phyloP scores from a whole-genome alignment of 805 yeast species.

The Starmera quercuum region DNA sequence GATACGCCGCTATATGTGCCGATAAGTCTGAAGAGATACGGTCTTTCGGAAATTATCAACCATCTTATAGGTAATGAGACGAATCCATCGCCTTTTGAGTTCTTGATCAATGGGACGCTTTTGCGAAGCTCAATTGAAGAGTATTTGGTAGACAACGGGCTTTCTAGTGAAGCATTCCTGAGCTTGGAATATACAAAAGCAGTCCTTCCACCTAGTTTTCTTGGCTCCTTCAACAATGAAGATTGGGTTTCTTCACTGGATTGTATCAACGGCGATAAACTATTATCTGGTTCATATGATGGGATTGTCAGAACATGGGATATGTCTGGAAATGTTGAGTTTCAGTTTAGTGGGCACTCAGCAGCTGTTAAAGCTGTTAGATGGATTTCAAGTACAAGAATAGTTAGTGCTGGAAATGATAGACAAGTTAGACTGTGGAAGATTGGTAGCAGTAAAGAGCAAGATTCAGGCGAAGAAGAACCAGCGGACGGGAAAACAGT shows the following conservation, averaged over 20 bases:
- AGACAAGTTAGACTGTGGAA: constrained; percentile 87
- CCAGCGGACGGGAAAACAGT: constrained; percentile 65
- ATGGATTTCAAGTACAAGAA: constrained; percentile 68
- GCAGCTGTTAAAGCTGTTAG: constrained; percentile 79
- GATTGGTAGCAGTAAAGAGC: constrained; percentile 35
- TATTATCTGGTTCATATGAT: constrained; percentile 87
- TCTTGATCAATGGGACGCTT: constrained; percentile 77
- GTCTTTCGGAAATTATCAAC: constrained; percentile 91
- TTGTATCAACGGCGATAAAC: constrained; percentile 33
- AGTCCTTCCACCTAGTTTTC: constrained; percentile 86
- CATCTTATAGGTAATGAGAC: constrained; percentile 59
- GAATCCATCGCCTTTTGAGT: constrained; percentile 80
- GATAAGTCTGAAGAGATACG: constrained; percentile 76
- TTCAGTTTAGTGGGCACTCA: constrained; percentile 81
- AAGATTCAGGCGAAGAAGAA: constrained; percentile 37
- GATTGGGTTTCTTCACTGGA: constrained; percentile 86
- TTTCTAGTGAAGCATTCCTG: constrained; percentile 74
- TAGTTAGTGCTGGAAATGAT: constrained; percentile 85
- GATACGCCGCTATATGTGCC: constrained; percentile 89
- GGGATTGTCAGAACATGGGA: constrained; percentile 91
- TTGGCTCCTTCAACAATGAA: constrained; percentile 83
- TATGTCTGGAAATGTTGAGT: constrained; percentile 68
- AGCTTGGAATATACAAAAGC: constrained; percentile 88
- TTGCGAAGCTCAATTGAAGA: constrained; percentile 74
- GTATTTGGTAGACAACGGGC: constrained; percentile 66